Base-by-base conservation (phyloP, 1,139 yeast genomes). In the Blastobotrys petasosporus region DNA sequence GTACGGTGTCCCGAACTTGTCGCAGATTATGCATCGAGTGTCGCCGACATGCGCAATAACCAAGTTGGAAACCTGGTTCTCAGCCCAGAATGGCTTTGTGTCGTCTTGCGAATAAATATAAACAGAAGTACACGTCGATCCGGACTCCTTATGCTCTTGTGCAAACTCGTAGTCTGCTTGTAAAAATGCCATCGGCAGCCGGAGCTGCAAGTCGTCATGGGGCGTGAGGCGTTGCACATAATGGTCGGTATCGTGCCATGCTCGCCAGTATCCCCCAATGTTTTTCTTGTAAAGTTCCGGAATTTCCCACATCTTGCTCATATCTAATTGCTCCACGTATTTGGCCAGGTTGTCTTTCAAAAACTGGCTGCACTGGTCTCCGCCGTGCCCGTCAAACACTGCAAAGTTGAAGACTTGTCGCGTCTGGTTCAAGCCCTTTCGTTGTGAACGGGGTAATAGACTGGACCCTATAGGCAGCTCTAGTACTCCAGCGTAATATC, bases 311-410 rank as follows among this genome's bases (percentile, higher is more conserved):
- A 67, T 60, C 55, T 73, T 54, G 48, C 68, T 56, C 9, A 66
- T 48, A 43, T 67, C 67, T 31, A 63, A 61, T 5, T 57, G 58
- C 57, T 84, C 95, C 29, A 88, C 76, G 46, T 71, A 74, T 42
- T 65, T 58, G 31, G 82, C 76, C 38, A 87, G 70, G 47, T 78
- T 70, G 8, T 70, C 66, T 30, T 73, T 69, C 29, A 90, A 68
- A 56, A 73, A 84, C 25, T 68, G 73, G 37, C 88, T 74, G 58
- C 95, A 86, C 51, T 82, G 79, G 32, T 71, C 74, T 13, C 96
- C 95, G 3, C 97, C 97, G 64, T 92, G 98, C 2, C 97, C 98
- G 64, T 92, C 98, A 64, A 83, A 88, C 2, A 92, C 75, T 41
- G 79, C 77, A 62, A 85, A 80, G 57, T 79, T 79, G 65, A 87